Evolutionary conservation across 2,329 filamentous ascomycete genomes (phyloP).

Genomic region (Lasiodiplodia theobromae): DNA sequence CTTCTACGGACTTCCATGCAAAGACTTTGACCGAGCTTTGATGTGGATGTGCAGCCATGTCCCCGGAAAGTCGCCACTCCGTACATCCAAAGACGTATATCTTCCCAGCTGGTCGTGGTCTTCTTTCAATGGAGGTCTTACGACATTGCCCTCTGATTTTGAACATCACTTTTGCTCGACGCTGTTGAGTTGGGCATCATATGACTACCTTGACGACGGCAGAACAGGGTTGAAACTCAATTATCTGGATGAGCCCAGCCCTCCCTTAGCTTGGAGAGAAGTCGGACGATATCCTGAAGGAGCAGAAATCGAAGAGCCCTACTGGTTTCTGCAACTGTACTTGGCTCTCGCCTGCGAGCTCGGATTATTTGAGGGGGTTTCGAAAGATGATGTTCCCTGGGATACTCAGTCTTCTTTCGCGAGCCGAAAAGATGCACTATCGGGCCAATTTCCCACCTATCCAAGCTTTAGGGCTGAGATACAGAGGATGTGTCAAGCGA

Average conservation of each 20-base stretch:
- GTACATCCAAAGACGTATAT: background rate
- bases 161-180: background rate
- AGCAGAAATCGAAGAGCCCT: background rate
- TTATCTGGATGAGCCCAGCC: background rate
- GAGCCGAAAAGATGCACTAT: background rate
- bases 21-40: constrained; percentile 15
- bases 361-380: background rate
- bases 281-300: background rate
- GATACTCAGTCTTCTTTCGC: background rate
- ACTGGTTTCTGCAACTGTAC: constrained; percentile 6
- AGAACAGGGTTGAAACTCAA: background rate
- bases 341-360: constrained; percentile 6
- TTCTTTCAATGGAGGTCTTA: background rate
- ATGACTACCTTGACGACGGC: background rate
- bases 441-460: background rate
- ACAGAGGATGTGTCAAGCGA: background rate
- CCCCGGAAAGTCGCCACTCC: background rate
- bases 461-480: background rate
- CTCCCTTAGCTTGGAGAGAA: background rate
- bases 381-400: background rate
- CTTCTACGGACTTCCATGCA: background rate
- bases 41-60: background rate
- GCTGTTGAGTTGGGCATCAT: background rate
- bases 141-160: background rate
- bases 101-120: constrained; percentile 25